A percentile compares a stretch with the other conserved stretches of the same genome.
Evolutionary conservation across 257 asterid species (phyloP).

Genomic region (Jaltomata sinuosa): DNA sequence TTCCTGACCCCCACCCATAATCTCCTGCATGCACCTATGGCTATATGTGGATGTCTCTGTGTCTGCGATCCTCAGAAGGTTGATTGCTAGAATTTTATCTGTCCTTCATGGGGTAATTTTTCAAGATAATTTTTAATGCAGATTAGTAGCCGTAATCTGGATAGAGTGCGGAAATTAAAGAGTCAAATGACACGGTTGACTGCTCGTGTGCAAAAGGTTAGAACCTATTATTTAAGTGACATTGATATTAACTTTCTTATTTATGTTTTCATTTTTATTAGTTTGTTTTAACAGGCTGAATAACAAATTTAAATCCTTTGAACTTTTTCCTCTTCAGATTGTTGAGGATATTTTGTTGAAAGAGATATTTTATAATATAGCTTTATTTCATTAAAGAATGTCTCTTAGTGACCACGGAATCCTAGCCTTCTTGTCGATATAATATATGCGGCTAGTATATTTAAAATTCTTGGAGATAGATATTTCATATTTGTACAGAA

Average conservation of each 20-base stretch:
- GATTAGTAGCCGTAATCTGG: constrained; percentile 94
- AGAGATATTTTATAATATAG: background rate
- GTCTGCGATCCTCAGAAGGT: background rate
- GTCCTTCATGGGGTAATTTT: background rate
- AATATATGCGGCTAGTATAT: background rate
- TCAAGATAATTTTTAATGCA: constrained; percentile 16
- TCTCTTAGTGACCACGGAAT: background rate
- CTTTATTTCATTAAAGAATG: background rate
- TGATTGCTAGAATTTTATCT: background rate
- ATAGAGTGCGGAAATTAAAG: constrained; percentile 76
- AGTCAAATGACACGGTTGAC: constrained; percentile 96
- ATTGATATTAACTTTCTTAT: background rate
- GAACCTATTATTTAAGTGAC: background rate
- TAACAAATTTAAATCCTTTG: background rate
- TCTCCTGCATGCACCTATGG: background rate
- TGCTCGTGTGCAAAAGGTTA: constrained; percentile 93
- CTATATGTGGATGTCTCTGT: background rate
- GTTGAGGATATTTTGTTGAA: background rate
- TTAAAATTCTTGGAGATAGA: background rate
- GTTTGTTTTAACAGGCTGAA: background rate
- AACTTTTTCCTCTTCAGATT: background rate
- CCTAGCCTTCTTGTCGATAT: background rate
- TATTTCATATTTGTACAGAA: background rate
- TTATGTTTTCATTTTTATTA: background rate
- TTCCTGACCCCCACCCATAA: background rate